Conservation (phyloP, 2,329 filamentous ascomycete genomes). For the Fusarium mexicanum region DNA sequence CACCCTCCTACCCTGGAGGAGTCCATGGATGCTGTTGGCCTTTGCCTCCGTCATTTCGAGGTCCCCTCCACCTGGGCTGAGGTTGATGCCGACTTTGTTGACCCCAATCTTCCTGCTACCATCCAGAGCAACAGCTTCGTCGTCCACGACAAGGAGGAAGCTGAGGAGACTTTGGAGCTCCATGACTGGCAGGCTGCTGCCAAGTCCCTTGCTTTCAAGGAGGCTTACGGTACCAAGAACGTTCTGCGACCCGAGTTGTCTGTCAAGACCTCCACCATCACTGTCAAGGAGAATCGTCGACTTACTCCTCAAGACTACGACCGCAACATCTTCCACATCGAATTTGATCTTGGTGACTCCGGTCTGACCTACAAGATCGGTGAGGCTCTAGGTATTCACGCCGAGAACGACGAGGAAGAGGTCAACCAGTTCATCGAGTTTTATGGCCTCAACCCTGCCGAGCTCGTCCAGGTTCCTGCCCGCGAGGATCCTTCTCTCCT, state of each 20-base stretch:
- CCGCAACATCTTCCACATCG: conserved; percentile 99
- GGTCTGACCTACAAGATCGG: conserved; percentile 97
- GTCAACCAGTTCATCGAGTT: conserved; percentile 87
- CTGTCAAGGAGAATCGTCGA: conserved; percentile 94
- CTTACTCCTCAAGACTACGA: conserved; percentile 90
- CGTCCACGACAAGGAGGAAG: conserved; percentile 78
- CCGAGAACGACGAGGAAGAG: conserved; percentile 85
- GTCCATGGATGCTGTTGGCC: conserved; percentile 72
- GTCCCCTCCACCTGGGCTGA: conserved; percentile 84
- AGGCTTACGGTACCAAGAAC: conserved; percentile 82
- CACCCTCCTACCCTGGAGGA: conserved; percentile 62
- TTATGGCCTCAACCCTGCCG: conserved; percentile 84
- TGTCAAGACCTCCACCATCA: conserved; percentile 86
- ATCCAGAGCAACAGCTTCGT: conserved; percentile 85
- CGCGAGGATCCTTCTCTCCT: conserved; percentile 78
- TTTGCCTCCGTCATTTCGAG: conserved; percentile 76
- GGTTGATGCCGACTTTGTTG: conserved; percentile 62
- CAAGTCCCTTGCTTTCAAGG: conserved; percentile 91
- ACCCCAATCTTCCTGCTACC: conserved; percentile 66
- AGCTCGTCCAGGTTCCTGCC: conserved; percentile 90
- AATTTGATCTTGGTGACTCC: conserved; percentile 93
- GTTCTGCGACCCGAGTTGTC: conserved; percentile 85
- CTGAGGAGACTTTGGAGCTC: conserved; percentile 71
- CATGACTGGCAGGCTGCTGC: conserved; percentile 85
- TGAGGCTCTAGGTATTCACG: conserved; percentile 95